Conservation (phyloP, 352 stramenopile genomes). For the Globisporangium alternatum region DNA sequence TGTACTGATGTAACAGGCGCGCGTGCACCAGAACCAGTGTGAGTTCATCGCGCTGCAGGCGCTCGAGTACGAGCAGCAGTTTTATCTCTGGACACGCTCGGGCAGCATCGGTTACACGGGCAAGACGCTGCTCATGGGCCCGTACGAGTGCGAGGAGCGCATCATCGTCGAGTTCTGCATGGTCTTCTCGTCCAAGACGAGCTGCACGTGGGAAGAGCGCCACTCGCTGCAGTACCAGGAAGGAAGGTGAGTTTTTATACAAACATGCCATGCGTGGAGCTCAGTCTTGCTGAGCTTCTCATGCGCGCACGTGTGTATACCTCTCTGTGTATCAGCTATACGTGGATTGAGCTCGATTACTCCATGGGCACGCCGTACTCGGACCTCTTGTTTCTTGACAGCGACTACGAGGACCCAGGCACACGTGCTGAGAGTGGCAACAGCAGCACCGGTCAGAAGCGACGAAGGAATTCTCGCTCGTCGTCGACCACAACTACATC, state of each 20-base stretch:
- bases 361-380: constrained; percentile 42
- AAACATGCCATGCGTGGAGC: not conserved
- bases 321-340: constrained; percentile 36
- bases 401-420: constrained; percentile 27
- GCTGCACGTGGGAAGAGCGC: constrained; percentile 52
- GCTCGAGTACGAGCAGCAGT: constrained; percentile 42
- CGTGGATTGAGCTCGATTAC: constrained; percentile 68
- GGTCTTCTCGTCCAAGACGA: constrained; percentile 49
- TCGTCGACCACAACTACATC: not conserved
- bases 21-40: constrained; percentile 57
- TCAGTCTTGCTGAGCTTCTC: constrained; percentile 4
- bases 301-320: not conserved
- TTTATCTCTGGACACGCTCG: constrained; percentile 51
- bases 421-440: not conserved
- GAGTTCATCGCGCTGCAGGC: constrained; percentile 68
- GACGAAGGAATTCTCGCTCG: not conserved
- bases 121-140: constrained; percentile 42
- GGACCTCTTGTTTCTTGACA: constrained; percentile 30
- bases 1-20: constrained; percentile 27
- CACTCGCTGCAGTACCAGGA: constrained; percentile 48
- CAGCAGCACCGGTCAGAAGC: constrained; percentile 24
- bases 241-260: constrained; percentile 25
- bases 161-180: constrained; percentile 45
- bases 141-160: constrained; percentile 32
- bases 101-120: constrained; percentile 43